phyloP scores from a whole-genome alignment of 495 filamentous ascomycete species.

The Penicillium herquei region DNA sequence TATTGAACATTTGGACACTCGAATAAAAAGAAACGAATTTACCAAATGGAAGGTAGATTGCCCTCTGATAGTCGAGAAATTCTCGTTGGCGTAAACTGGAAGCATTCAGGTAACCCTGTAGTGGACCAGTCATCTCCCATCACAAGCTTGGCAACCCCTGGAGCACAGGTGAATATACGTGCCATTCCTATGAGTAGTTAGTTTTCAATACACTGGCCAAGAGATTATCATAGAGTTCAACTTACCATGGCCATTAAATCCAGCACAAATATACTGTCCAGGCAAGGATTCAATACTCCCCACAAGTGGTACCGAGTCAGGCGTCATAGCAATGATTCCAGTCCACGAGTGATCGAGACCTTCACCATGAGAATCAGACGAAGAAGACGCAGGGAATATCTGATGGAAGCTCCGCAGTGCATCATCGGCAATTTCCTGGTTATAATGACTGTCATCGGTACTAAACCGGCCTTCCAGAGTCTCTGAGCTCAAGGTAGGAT shows the following conservation, averaged over 20 bases:
- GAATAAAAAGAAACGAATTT: not conserved
- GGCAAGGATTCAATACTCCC: slow-evolving; percentile 24
- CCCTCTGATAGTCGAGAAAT: slow-evolving; percentile 16
- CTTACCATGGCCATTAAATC: slow-evolving; percentile 35
- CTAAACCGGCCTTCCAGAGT: slow-evolving; percentile 21
- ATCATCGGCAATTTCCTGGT: slow-evolving; percentile 27
- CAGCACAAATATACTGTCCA: slow-evolving; percentile 35
- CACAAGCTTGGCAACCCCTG: slow-evolving; percentile 25
- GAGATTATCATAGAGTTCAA: not conserved
- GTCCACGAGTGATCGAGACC: slow-evolving; percentile 34
- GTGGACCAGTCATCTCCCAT: slow-evolving; percentile 22
- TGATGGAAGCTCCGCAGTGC: slow-evolving; percentile 20
- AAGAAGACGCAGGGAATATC: slow-evolving; percentile 18
- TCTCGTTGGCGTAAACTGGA: slow-evolving; percentile 21
- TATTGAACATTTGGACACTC: too few species aligned
- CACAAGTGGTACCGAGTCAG: slow-evolving; percentile 32
- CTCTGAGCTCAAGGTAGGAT: slow-evolving; percentile 23
- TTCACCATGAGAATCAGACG: slow-evolving; percentile 17
- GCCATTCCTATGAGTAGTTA: slow-evolving; percentile 26
- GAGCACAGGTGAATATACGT: slow-evolving; percentile 33
- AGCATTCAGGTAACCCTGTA: slow-evolving; percentile 31
- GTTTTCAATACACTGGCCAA: not conserved
- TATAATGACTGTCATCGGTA: slow-evolving; percentile 25
- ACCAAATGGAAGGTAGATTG: slow-evolving; percentile 26
- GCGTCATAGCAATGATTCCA: slow-evolving; percentile 35